Evolutionary conservation across 73 alveolate species (phyloP), one percentile per base, ranked within the genome.

Genomic region (Paramecium caudatum): DNA sequence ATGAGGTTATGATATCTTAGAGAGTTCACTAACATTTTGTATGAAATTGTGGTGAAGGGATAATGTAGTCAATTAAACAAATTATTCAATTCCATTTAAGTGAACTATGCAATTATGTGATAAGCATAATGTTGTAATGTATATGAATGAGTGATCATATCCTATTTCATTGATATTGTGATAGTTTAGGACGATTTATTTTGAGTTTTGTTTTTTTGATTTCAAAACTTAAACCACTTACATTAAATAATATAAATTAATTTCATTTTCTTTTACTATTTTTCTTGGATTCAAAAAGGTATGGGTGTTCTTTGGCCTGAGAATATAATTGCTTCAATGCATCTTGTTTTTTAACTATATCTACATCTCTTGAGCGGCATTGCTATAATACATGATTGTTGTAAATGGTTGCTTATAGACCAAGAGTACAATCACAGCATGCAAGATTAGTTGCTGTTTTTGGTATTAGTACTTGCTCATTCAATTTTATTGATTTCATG

Each of bases 171-270:
- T 55, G 12, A 55, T 55, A 21, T 55, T 55, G 46, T 55, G 12
- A 55, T 55, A 55, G 80, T 55, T 55, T 4, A 55, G 46, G 7
- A 55, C 30, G 80, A 55, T 55, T 55, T 55, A 43, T 55, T 49
- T 49, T 49, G 70, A 49, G 19, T 49, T 36, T 49, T 49, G 36
- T 32, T 32, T 32, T 49, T 49, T 49, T 55, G 23, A 55, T 55
- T 21, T 16, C 30, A 55, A 55, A 55, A 21, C 80, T 43, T 55
- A 37, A 27, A 55, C 30, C 23, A 55, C 30, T 55, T 55, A 12
- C 45, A 55, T 55, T 55, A 27, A 13, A 55, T 21, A 49, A 21
- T 49, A 49, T 49, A 49, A 21, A 49, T 21, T 49, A 49, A 49
- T 49, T 49, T 49, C 25, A 49, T 49, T 21, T 21, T 49, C 16